Conservation (phyloP, 208 protist species). For the Leishmania lainsoni region DNA sequence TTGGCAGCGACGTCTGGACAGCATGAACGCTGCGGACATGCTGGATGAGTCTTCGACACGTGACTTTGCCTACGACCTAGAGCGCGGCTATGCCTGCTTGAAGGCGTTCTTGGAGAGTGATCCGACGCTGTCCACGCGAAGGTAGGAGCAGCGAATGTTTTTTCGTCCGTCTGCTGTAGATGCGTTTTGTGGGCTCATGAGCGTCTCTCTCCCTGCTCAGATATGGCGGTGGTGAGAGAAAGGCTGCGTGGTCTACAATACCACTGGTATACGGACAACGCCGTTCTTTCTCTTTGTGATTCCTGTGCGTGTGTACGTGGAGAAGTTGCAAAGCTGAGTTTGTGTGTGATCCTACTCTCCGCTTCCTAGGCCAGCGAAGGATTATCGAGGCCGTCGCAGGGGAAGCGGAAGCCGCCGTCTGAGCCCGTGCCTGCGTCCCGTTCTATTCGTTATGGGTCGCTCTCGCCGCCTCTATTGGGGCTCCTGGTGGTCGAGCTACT, state of each 20-base stretch:
- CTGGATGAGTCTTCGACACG: constrained; percentile 78
- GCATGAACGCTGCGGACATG: constrained; percentile 92
- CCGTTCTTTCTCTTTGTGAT: not conserved
- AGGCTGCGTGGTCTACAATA: not conserved
- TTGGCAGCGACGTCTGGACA: constrained; percentile 83
- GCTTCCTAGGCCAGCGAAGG: not conserved
- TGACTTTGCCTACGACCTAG: constrained; percentile 93
- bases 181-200: not conserved
- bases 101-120: constrained; percentile 73
- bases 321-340: not conserved
- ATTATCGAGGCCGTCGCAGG: not conserved
- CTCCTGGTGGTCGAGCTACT: not conserved
- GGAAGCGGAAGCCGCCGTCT: not conserved
- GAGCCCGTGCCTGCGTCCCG: not conserved
- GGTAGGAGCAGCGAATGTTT: not conserved
- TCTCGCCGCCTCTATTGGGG: not conserved
- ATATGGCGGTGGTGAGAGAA: not conserved
- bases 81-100: constrained; percentile 84
- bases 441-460: not conserved
- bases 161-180: not conserved
- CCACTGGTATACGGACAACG: not conserved
- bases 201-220: not conserved
- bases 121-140: constrained; percentile 17
- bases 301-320: constrained; percentile 1
- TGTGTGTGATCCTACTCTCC: not conserved